Evolutionary conservation across 140 eudicot genomes (phyloP).

Genomic region (Erigeron philadelphicus): DNA sequence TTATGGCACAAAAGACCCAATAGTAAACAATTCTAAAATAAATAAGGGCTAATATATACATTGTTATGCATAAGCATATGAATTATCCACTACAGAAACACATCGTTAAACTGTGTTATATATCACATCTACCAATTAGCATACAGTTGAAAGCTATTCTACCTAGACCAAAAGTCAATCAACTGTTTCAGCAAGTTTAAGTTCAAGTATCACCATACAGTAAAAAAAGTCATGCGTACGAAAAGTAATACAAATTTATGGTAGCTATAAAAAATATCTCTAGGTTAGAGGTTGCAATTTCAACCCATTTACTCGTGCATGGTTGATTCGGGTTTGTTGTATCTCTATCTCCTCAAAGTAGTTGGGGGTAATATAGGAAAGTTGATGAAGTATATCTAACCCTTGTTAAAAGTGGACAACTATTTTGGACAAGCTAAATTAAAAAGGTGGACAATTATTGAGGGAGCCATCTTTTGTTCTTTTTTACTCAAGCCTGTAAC

Average conservation of each 20-base stretch:
- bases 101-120: not conserved
- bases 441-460: too few relatives aligned
- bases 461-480: too few relatives aligned
- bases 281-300: not conserved
- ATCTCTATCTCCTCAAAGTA: too few relatives aligned
- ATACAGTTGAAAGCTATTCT: not conserved
- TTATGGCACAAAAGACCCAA: not conserved
- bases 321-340: too few relatives aligned
- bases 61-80: not conserved
- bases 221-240: not conserved
- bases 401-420: too few relatives aligned
- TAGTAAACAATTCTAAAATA: slow-evolving; percentile 3
- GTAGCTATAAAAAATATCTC: not conserved
- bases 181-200: not conserved
- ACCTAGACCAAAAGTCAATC: not conserved
- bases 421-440: too few relatives aligned
- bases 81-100: not conserved
- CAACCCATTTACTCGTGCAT: too few relatives aligned
- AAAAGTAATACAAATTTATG: not conserved
- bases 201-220: not conserved
- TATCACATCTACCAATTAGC: not conserved
- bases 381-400: too few relatives aligned
- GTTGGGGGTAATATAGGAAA: too few relatives aligned
- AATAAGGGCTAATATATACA: not conserved
- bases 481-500: too few relatives aligned